Conservation (phyloP, 2,329 filamentous ascomycete species). For the Neurospora crassa region DNA sequence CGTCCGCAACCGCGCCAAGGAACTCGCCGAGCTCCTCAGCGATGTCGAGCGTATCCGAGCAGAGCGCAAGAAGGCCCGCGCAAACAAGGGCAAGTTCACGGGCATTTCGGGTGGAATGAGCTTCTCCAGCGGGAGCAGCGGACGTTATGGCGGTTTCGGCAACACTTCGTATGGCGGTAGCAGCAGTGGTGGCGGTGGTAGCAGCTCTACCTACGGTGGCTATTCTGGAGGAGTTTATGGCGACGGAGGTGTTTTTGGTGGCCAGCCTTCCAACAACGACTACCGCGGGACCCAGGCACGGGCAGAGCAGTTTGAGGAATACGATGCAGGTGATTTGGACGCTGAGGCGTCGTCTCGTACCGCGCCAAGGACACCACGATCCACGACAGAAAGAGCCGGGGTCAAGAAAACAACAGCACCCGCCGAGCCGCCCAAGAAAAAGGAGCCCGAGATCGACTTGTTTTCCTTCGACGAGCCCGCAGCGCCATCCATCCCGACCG, state of each 20-base stretch:
- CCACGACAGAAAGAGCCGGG: conserved; percentile 32
- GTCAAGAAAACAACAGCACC: conserved; percentile 51
- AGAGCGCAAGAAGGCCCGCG: conserved; percentile 80
- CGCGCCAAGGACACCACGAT: conserved; percentile 39
- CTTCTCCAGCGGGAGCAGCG: conserved; percentile 36
- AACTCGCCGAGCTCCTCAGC: conserved; percentile 83
- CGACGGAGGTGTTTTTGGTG: conserved; percentile 90
- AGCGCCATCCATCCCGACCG: conserved; percentile 36
- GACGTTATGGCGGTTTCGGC: conserved; percentile 82
- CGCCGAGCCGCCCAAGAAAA: conserved; percentile 55
- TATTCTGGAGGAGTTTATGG: conserved; percentile 74
- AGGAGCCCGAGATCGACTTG: conserved; percentile 82
- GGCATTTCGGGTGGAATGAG: conserved; percentile 76
- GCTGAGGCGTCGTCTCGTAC: conserved; percentile 38
- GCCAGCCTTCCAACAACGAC: conserved; percentile 50
- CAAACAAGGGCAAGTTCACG: conserved; percentile 88
- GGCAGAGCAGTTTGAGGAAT: conserved; percentile 83
- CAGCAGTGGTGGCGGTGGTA: conserved; percentile 32
- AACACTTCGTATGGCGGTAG: conserved; percentile 53
- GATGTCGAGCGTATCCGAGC: conserved; percentile 82
- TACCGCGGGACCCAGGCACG: conserved; percentile 57
- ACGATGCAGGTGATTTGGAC: conserved; percentile 72
- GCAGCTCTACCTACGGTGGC: conserved; percentile 37
- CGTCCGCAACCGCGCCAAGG: conserved; percentile 91
- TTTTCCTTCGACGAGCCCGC: conserved; percentile 82